Conservation (phyloP, 768 basidiomycete genomes). For the Daedaleopsis sinensis region DNA sequence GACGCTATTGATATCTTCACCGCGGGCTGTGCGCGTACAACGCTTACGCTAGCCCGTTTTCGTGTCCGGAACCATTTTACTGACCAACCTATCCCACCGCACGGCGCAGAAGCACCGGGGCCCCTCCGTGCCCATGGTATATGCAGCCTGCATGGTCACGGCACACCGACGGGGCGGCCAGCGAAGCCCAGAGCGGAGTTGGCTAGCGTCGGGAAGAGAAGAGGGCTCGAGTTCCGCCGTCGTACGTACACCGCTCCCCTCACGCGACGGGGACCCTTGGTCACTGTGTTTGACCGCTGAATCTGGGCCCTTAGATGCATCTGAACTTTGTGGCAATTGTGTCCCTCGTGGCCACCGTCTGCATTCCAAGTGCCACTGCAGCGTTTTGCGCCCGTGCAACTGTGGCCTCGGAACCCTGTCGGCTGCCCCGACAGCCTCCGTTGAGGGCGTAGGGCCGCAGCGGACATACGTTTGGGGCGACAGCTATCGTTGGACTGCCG, state of each 20-base stretch:
- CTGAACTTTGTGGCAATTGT: background rate
- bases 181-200: background rate
- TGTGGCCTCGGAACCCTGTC: conserved; percentile 1
- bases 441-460: conserved; percentile 1
- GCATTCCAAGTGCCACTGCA: background rate
- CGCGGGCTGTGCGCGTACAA: conserved; percentile 1
- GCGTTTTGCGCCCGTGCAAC: background rate
- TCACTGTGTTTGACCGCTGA: background rate
- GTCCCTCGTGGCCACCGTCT: background rate
- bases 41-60: conserved; percentile 6
- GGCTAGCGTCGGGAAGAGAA: background rate
- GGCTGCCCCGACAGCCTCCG: background rate
- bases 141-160: background rate
- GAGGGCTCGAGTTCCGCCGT: background rate
- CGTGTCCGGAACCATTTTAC: background rate
- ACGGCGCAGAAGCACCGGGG: background rate
- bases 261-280: background rate
- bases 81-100: background rate
- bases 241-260: background rate
- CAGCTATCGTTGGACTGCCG: background rate
- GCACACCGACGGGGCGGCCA: background rate
- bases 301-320: background rate
- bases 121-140: background rate
- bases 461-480: background rate
- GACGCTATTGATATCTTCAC: background rate